Evolutionary conservation across 2,329 filamentous ascomycete species (phyloP).

Genomic region (Pseudonectria foliicola): DNA sequence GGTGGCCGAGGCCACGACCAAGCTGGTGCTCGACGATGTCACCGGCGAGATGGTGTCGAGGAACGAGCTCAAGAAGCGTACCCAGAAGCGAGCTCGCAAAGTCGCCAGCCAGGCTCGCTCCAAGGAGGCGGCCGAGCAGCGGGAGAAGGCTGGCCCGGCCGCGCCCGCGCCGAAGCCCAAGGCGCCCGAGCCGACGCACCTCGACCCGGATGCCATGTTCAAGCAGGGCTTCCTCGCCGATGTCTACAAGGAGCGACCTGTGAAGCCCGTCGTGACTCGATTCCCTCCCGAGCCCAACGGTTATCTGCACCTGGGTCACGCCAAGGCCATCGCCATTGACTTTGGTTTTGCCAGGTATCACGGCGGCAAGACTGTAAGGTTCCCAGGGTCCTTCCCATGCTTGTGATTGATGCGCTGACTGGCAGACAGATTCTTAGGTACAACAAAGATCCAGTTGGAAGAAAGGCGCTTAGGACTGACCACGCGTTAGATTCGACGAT

Average conservation of each 20-base stretch:
- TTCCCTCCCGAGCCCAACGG: conserved; percentile 90
- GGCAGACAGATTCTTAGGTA: conserved; percentile 23
- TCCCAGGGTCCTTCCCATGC: background rate
- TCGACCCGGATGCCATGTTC: conserved; percentile 64
- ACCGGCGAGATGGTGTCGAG: conserved; percentile 61
- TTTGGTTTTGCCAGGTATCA: conserved; percentile 89
- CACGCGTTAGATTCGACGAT: conserved; percentile 67
- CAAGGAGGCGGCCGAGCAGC: conserved; percentile 26
- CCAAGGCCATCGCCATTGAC: conserved; percentile 92
- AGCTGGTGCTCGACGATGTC: conserved; percentile 55
- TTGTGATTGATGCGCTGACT: conserved; percentile 7
- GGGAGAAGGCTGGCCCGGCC: conserved; percentile 20
- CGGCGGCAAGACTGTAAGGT: conserved; percentile 51
- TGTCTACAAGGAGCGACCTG: conserved; percentile 62
- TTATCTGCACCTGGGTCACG: conserved; percentile 87
- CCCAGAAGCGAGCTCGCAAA: conserved; percentile 53
- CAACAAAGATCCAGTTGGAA: conserved; percentile 1
- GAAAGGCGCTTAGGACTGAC: conserved; percentile 5
- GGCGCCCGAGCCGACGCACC: conserved; percentile 31
- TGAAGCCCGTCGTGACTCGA: conserved; percentile 57
- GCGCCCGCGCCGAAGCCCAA: conserved; percentile 36
- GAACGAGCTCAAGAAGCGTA: conserved; percentile 55
- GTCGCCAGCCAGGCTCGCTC: conserved; percentile 44
- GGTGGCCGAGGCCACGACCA: conserved; percentile 30
- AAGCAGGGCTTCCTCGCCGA: conserved; percentile 69